A percentile compares a stretch with the other conserved stretches of the same genome.
These are phyloP conservation scores for Lactarius pseudohatsudake DNA, from an alignment of 768 basidiomycete genomes.

Conservation along the genomic window DNA sequence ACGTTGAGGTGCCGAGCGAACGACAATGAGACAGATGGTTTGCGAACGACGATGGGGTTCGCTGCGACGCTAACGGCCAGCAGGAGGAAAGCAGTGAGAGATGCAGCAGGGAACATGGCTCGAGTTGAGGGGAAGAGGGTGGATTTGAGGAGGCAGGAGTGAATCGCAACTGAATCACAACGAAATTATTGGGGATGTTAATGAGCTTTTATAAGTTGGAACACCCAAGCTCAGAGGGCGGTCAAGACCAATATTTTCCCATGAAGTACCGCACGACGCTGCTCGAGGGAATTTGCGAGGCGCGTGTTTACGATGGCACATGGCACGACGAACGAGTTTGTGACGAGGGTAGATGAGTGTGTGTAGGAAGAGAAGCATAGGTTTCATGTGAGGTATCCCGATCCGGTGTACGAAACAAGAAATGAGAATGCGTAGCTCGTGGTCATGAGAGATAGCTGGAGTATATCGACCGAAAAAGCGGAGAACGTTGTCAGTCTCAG, in stretches of 20 bases:
- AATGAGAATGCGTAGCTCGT: not conserved
- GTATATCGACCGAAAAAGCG: not conserved
- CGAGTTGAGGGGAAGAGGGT: not conserved
- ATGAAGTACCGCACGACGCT: not conserved
- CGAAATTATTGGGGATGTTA: not conserved
- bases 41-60: slow-evolving; percentile 22
- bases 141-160: slow-evolving; percentile 12
- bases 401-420: not conserved
- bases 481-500: not conserved
- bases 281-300: not conserved
- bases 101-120: not conserved
- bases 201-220: not conserved
- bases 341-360: not conserved
- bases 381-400: not conserved
- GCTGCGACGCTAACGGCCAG: not conserved
- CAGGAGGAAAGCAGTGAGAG: not conserved
- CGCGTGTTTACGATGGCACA: not conserved
- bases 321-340: not conserved
- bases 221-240: not conserved
- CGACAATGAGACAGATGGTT: not conserved
- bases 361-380: not conserved
- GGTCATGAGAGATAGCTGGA: not conserved
- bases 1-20: slow-evolving; percentile 45
- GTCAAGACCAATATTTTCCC: not conserved
- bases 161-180: slow-evolving; percentile 11